Evolutionary conservation across 177 flowering plant genomes (phyloP).

Genomic region (Vitis hybrid): DNA sequence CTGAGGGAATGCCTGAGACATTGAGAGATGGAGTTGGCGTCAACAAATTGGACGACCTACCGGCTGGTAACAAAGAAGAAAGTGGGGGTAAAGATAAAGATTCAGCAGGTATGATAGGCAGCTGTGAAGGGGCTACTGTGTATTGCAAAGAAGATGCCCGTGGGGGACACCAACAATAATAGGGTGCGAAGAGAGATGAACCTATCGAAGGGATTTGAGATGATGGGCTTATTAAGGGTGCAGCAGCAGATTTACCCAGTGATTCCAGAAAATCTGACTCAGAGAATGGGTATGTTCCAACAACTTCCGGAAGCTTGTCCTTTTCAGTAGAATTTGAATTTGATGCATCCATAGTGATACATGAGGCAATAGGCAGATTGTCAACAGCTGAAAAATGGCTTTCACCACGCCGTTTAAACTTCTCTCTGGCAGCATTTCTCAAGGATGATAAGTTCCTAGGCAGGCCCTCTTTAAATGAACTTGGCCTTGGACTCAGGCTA

Average conservation of each 20-base stretch:
- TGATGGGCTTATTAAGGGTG: constrained; percentile 22
- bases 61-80: constrained; percentile 46
- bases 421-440: constrained; percentile 51
- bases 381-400: constrained; percentile 29
- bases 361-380: constrained; percentile 20
- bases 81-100: constrained; percentile 54
- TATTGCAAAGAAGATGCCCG: constrained; percentile 39
- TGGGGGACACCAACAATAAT: constrained; percentile 89
- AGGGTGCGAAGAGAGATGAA: constrained; percentile 58
- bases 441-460: constrained; percentile 36
- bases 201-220: constrained; percentile 25
- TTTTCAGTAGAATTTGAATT: constrained; percentile 27
- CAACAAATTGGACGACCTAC: constrained; percentile 37
- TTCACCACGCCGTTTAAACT: constrained; percentile 48
- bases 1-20: constrained; percentile 34
- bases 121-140: constrained; percentile 28
- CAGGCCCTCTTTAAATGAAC: constrained; percentile 60
- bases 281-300: constrained; percentile 8
- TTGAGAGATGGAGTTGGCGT: constrained; percentile 33
- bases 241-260: constrained; percentile 31
- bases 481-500: constrained; percentile 68
- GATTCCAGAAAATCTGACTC: constrained; percentile 41
- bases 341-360: constrained; percentile 18
- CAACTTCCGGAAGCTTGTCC: constrained; percentile 26
- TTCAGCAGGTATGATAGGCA: constrained; percentile 33